Percentiles rank a stretch among this genome's conserved stretches.
phyloP scores from a whole-genome alignment of 352 stramenopile species.

The Pythium graminicola region DNA sequence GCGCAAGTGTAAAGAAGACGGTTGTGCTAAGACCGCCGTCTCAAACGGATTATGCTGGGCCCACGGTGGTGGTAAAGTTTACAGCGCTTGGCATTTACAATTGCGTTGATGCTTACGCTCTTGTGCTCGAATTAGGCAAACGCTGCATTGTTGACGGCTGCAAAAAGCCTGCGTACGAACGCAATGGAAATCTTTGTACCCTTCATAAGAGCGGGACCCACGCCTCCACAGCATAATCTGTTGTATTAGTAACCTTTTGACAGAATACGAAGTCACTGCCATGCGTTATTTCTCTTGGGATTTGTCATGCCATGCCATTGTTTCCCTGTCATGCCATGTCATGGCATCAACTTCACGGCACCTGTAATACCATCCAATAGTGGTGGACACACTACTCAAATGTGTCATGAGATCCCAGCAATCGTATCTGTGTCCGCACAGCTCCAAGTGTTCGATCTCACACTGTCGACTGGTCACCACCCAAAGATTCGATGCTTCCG shows the following conservation, averaged over 20 bases:
- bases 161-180: constrained; percentile 44
- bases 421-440: too few species aligned
- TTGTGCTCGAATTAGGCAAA: constrained; percentile 30
- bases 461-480: too few species aligned
- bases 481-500: too few species aligned
- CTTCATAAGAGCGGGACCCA: constrained; percentile 2
- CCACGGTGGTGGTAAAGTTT: constrained; percentile 56
- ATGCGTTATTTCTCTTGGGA: too few species aligned
- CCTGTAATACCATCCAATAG: too few species aligned
- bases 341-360: too few species aligned
- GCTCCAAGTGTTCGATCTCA: too few species aligned
- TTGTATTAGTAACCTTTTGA: not conserved
- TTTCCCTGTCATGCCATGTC: too few species aligned
- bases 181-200: constrained; percentile 42
- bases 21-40: constrained; percentile 65
- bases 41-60: constrained; percentile 78
- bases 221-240: constrained; percentile 10
- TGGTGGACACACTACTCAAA: too few species aligned
- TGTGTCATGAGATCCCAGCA: too few species aligned
- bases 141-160: constrained; percentile 38
- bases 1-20: constrained; percentile 53
- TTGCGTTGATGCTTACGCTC: not conserved
- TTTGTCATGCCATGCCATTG: too few species aligned
- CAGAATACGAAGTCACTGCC: not conserved
- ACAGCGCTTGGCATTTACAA: not conserved